These are phyloP conservation scores for Trifolium repens DNA, from an alignment of 306 rosid species.

Conservation along the genomic window DNA sequence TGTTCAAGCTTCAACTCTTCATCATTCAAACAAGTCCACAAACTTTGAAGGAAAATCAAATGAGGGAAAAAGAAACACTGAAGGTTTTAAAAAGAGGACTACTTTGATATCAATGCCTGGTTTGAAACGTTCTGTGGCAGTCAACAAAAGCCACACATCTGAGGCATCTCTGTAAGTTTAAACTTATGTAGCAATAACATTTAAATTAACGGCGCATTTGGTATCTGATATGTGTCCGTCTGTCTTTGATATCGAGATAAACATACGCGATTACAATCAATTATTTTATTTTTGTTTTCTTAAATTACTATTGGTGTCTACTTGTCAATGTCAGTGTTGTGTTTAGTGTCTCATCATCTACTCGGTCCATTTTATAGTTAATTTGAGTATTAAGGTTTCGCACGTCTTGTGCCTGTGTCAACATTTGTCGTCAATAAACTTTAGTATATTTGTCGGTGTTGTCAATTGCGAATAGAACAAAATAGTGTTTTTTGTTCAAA, in stretches of 20 bases:
- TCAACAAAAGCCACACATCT: conserved; percentile 48
- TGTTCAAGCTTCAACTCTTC: conserved; percentile 46
- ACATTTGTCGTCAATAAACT: too few species aligned
- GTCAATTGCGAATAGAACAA: too few species aligned
- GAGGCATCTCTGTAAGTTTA: conserved; percentile 60
- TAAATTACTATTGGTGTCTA: neutral
- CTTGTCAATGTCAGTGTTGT: neutral
- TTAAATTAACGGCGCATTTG: neutral
- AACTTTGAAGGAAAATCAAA: conserved; percentile 55
- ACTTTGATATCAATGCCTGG: conserved; percentile 57
- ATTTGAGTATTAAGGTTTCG: neutral
- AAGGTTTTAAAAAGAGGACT: conserved; percentile 42
- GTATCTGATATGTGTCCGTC: neutral
- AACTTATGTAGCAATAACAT: neutral
- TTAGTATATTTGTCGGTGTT: too few species aligned
- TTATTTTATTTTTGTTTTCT: neutral
- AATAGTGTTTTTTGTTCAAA: too few species aligned
- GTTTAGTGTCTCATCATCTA: neutral
- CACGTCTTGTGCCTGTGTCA: too few species aligned
- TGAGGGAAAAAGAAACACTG: conserved; percentile 47
- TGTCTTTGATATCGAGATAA: neutral
- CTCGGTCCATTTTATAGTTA: neutral
- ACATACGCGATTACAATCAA: neutral
- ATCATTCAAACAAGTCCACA: conserved; percentile 51
- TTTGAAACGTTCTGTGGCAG: conserved; percentile 46